Percentiles rank a stretch among this genome's conserved stretches.
These are phyloP conservation scores for Takakia lepidozioides DNA, from an alignment of 225 moss, liverwort and hornwort genomes.

Conservation along the genomic window DNA sequence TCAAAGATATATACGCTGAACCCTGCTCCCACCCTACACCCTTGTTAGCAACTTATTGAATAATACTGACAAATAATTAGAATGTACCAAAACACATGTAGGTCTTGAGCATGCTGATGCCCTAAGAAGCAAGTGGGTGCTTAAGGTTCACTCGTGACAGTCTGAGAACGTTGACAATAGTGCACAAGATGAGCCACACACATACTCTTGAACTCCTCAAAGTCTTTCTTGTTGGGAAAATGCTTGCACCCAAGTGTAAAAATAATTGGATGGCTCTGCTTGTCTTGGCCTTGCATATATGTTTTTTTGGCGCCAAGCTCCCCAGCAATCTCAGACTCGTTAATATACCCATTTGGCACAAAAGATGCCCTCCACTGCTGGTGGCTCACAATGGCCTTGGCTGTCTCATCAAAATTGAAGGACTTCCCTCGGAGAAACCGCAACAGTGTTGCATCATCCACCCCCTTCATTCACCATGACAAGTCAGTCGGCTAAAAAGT, in stretches of 20 bases:
- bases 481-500: neutral
- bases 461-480: constrained; percentile 18
- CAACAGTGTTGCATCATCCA: constrained; percentile 37
- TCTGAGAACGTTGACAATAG: neutral
- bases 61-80: too few relatives aligned
- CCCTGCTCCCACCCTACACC: constrained; percentile 38
- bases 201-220: constrained; percentile 70
- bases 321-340: constrained; percentile 27
- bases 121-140: neutral
- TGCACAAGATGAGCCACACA: constrained; percentile 9
- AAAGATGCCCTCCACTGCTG: constrained; percentile 46
- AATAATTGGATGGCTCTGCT: constrained; percentile 47
- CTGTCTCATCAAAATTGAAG: constrained; percentile 38
- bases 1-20: constrained; percentile 59
- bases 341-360: constrained; percentile 48
- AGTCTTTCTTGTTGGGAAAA: constrained; percentile 62
- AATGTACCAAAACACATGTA: too few relatives aligned
- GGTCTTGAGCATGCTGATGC: too few relatives aligned
- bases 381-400: constrained; percentile 39
- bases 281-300: constrained; percentile 57
- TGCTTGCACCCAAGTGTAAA: constrained; percentile 58
- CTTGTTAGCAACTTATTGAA: constrained; percentile 2
- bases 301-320: constrained; percentile 62
- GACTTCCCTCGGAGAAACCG: constrained; percentile 38
- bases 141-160: neutral